Evolutionary conservation across 768 basidiomycete species (phyloP).

Genomic region (Leucocoprinus sp.): DNA sequence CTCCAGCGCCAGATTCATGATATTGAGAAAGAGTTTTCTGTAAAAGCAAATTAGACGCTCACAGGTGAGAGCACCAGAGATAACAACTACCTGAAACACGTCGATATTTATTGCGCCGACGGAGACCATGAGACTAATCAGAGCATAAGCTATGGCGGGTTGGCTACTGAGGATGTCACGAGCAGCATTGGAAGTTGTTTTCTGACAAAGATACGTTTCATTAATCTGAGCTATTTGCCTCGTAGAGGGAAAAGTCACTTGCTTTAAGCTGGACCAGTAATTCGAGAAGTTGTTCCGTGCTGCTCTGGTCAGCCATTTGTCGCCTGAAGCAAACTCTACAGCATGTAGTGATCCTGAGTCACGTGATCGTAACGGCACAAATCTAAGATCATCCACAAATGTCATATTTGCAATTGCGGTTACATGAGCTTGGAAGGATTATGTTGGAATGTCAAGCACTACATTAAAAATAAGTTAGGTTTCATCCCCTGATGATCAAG

Average conservation of each 20-base stretch:
- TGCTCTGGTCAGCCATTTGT: conserved; percentile 9
- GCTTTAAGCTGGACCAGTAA: conserved; percentile 69
- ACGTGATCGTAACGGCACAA: no score
- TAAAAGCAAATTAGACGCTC: background rate
- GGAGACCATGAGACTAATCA: conserved; percentile 71
- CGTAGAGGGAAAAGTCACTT: conserved; percentile 6
- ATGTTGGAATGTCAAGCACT: no score
- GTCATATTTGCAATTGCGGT: no score
- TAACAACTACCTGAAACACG: conserved; percentile 54
- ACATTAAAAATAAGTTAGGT: no score
- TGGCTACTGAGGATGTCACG: conserved; percentile 60
- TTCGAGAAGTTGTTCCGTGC: conserved; percentile 61
- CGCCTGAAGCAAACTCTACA: no score
- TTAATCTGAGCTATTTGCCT: background rate
- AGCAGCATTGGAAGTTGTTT: conserved; percentile 67
- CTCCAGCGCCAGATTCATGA: conserved; percentile 20
- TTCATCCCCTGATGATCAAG: no score
- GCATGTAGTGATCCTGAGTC: no score
- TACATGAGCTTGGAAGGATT: no score
- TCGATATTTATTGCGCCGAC: conserved; percentile 69
- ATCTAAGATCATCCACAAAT: no score
- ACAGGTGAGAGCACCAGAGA: background rate
- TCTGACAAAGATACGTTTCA: conserved; percentile 37
- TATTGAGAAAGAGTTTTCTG: conserved; percentile 61
- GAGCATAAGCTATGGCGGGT: conserved; percentile 69